A percentile compares a stretch with the other conserved stretches of the same genome.
phyloP scores from a whole-genome alignment of 139 green algal genomes.

The Picochlorum sp. region DNA sequence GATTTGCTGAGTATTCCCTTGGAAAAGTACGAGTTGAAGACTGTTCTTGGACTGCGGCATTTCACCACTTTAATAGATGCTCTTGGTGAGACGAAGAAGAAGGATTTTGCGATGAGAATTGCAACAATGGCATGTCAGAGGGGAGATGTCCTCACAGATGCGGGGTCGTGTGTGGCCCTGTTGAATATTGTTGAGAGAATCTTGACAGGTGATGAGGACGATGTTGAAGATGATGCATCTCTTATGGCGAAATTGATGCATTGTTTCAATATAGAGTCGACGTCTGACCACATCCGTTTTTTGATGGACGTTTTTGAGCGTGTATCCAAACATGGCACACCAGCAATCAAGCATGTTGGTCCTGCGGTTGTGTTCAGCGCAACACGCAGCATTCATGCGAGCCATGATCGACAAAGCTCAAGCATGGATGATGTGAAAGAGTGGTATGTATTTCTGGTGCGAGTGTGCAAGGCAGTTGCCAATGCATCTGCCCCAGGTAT shows the following conservation, averaged over 20 bases:
- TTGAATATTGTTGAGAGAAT: constrained; percentile 41
- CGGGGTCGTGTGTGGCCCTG: constrained; percentile 31
- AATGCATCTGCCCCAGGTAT: constrained; percentile 33
- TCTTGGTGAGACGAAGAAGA: constrained; percentile 46
- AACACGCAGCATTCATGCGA: too few relatives aligned
- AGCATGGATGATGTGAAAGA: neutral
- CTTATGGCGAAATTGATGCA: constrained; percentile 86
- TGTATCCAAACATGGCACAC: constrained; percentile 22
- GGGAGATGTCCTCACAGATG: constrained; percentile 25
- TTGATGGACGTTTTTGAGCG: constrained; percentile 47
- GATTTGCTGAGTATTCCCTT: constrained; percentile 73
- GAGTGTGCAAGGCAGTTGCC: constrained; percentile 25
- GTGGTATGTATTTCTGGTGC: constrained; percentile 37
- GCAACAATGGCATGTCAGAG: constrained; percentile 49
- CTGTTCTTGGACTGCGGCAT: constrained; percentile 58
- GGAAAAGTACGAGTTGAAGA: constrained; percentile 66
- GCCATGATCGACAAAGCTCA: constrained; percentile 3
- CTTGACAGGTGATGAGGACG: constrained; percentile 60
- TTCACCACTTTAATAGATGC: neutral
- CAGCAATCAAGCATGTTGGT: neutral
- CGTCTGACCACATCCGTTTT: constrained; percentile 56
- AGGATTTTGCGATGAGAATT: constrained; percentile 70
- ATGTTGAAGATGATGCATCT: constrained; percentile 80
- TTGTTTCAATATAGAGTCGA: constrained; percentile 45
- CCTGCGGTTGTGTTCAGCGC: constrained; percentile 1